These are phyloP conservation scores for Alternaria burnsii DNA, from an alignment of 2,329 filamentous ascomycete genomes.

Conservation along the genomic window DNA sequence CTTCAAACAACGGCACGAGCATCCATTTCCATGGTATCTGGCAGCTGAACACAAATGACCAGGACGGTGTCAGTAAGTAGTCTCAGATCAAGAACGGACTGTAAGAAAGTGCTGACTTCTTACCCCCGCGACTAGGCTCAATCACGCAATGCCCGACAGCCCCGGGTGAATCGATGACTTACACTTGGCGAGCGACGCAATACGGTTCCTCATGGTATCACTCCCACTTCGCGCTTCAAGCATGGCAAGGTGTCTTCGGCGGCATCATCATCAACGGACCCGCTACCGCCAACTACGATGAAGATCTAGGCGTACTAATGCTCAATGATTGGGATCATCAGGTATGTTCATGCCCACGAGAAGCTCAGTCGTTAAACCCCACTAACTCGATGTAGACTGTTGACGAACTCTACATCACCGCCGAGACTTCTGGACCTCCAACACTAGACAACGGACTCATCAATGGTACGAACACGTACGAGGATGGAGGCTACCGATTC, in stretches of 20 bases:
- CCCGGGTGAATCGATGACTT: conserved; percentile 34
- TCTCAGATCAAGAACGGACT: neutral
- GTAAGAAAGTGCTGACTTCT: neutral
- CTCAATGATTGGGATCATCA: conserved; percentile 56
- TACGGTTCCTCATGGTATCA: conserved; percentile 56
- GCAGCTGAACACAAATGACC: conserved; percentile 42
- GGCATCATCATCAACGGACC: conserved; percentile 55
- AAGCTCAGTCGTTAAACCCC: too few species aligned
- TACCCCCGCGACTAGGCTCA: conserved; percentile 7
- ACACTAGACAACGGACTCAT: conserved; percentile 55
- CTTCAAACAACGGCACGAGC: conserved; percentile 41
- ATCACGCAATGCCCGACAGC: conserved; percentile 47
- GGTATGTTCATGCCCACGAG: neutral
- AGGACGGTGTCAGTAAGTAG: conserved; percentile 34
- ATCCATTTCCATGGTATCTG: conserved; percentile 47
- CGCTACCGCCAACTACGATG: conserved; percentile 52
- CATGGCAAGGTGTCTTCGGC: conserved; percentile 54
- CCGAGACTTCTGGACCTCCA: conserved; percentile 41
- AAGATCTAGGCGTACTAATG: conserved; percentile 55
- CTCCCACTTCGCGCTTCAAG: conserved; percentile 53
- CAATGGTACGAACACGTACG: conserved; percentile 55
- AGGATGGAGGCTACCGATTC: conserved; percentile 45
- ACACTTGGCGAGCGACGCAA: conserved; percentile 50
- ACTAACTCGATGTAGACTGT: conserved; percentile 34
- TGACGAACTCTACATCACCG: conserved; percentile 45